A percentile compares a stretch with the other conserved stretches of the same genome.
Evolutionary conservation across 495 filamentous ascomycete species (phyloP).

Genomic region (Tirmania nivea): DNA sequence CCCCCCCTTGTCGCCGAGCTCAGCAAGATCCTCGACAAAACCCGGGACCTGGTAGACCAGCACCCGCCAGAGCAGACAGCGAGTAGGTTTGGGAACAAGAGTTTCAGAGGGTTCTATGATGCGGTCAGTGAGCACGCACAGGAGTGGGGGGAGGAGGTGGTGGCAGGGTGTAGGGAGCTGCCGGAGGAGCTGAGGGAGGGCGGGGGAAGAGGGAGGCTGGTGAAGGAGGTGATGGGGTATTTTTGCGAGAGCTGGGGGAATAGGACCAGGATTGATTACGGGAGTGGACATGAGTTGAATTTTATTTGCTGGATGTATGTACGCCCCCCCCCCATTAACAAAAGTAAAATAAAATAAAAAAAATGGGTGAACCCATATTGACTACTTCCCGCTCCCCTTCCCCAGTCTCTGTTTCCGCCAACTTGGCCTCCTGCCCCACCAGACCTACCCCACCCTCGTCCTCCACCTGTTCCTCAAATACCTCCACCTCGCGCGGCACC

Average conservation of each 20-base stretch:
- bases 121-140: slow-evolving; percentile 33
- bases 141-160: slow-evolving; percentile 36
- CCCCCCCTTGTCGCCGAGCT: slow-evolving; percentile 40
- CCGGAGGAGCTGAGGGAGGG: slow-evolving; percentile 33
- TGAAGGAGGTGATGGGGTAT: slow-evolving; percentile 55
- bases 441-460: slow-evolving; percentile 50
- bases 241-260: slow-evolving; percentile 69
- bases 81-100: slow-evolving; percentile 83
- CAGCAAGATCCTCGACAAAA: slow-evolving; percentile 44
- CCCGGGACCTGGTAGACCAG: slow-evolving; percentile 36
- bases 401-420: slow-evolving; percentile 53
- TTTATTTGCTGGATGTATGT: slow-evolving; percentile 64
- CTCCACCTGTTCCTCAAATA: slow-evolving; percentile 64
- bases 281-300: slow-evolving; percentile 89
- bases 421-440: slow-evolving; percentile 37
- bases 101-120: slow-evolving; percentile 69
- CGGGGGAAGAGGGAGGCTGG: slow-evolving; percentile 37
- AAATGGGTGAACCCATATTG: neutral
- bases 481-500: slow-evolving; percentile 50
- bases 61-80: slow-evolving; percentile 69
- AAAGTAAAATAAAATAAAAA: neutral
- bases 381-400: too few relatives aligned
- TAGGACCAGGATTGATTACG: slow-evolving; percentile 78
- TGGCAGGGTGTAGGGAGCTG: slow-evolving; percentile 28
- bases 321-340: neutral